Base-by-base conservation (phyloP, 202 grass and related monocot genomes). In the Bolboschoenoplectus hybrid region DNA sequence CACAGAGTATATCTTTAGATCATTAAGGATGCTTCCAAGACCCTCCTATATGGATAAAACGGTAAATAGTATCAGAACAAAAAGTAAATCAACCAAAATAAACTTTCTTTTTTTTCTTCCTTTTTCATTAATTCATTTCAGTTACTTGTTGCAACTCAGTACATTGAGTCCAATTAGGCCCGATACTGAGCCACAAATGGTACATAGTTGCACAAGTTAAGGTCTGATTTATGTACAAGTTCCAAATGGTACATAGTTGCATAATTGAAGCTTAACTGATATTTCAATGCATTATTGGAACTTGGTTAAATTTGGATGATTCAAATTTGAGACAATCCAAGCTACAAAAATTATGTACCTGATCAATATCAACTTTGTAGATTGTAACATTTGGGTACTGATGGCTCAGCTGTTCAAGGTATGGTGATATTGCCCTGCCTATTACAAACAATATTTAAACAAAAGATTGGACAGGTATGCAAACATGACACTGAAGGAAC, bases 301-400 rank as follows among this genome's bases (percentile, higher is more conserved):
- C 71, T 64, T 17, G 9, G 11, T 63, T 64, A 70, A 43, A 83
- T n/a, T 51, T 40, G 4, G 68, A 74, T 26, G 11, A 82, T 74
- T 62, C 12, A 36, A 40, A 83, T 55, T 50, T 70, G 13, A n/a
- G 45, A 53, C 2, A 2, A 35, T 71, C 20, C 50, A 84, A 70
- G 58, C n/a, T 36, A 49, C 10, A 60, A 0, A 9, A 62, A 38
- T 46, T 5, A 36, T 65, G 71, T 88, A 98, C 93, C 89, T 94
- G 81, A 41, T 98, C 97, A 63, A 98, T 98, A 81, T 94, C 93
- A 57, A 99, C 85, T 64, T 96, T 99, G 70, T 94, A 99, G 0
- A 93, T 60, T 0, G 90, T 93, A 46, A 99, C 91, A 50, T 85
- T 91, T 0, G 93, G 90, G 50, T 90, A 99, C 66, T 86, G 77